These are phyloP conservation scores for Amanita inopinata DNA, from an alignment of 768 basidiomycete genomes.

Conservation along the genomic window DNA sequence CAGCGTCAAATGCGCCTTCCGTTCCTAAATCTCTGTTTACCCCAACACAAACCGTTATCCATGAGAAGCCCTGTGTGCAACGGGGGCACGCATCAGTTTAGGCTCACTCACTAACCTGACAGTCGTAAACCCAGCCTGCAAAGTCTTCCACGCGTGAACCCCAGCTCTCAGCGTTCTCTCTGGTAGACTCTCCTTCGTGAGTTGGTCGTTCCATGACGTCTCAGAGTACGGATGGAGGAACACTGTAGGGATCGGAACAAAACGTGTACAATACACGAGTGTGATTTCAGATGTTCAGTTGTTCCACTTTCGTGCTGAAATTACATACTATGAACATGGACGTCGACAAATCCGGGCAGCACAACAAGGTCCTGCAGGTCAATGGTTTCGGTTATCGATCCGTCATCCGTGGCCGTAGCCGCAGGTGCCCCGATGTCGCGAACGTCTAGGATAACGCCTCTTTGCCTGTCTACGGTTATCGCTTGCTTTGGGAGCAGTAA, in stretches of 20 bases:
- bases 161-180: slow-evolving; percentile 56
- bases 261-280: too few species aligned
- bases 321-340: slow-evolving; percentile 43
- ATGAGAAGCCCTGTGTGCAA: neutral
- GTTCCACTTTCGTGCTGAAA: neutral
- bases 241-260: slow-evolving; percentile 22
- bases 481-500: slow-evolving; percentile 32
- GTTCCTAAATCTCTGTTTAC: slow-evolving; percentile 64
- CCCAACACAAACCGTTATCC: too few species aligned
- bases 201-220: slow-evolving; percentile 51
- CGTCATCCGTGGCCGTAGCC: neutral
- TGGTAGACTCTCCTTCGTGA: slow-evolving; percentile 44
- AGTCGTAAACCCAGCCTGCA: slow-evolving; percentile 55
- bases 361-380: slow-evolving; percentile 39
- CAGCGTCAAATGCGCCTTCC: slow-evolving; percentile 55
- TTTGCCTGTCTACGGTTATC: slow-evolving; percentile 35
- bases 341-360: slow-evolving; percentile 49
- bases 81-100: neutral
- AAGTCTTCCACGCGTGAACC: slow-evolving; percentile 44
- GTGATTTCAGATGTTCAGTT: neutral
- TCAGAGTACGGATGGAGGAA: slow-evolving; percentile 55
- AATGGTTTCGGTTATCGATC: slow-evolving; percentile 19
- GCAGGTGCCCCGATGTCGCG: neutral
- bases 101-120: slow-evolving; percentile 33
- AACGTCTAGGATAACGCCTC: slow-evolving; percentile 36